Conservation (phyloP, 2,329 filamentous ascomycete genomes). For the Ceratocystis albifundus region DNA sequence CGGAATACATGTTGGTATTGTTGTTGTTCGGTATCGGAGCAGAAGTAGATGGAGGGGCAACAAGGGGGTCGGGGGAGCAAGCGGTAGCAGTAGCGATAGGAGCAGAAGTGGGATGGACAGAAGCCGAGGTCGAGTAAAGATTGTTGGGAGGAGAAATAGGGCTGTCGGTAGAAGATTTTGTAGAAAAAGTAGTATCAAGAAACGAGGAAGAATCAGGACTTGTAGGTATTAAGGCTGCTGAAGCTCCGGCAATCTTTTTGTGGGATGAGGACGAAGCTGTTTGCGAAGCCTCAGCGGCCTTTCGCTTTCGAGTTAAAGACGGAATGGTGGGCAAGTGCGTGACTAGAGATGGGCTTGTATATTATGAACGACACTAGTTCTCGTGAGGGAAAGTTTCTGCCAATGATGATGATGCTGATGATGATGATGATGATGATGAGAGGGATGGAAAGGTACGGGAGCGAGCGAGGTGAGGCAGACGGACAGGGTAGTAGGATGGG, state of each 20-base stretch:
- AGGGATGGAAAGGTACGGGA: background rate
- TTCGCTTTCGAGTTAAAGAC: conserved; percentile 48
- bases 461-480: background rate
- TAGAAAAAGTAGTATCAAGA: conserved; percentile 37
- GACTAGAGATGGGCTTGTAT: background rate
- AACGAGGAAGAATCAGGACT: conserved; percentile 43
- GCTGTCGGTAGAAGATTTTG: conserved; percentile 9
- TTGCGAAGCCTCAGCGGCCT: conserved; percentile 50
- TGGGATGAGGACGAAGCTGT: conserved; percentile 34
- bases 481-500: background rate
- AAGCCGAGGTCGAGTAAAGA: background rate
- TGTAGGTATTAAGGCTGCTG: conserved; percentile 38
- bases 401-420: conserved; percentile 1
- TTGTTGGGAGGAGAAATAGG: background rate
- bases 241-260: conserved; percentile 40
- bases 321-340: conserved; percentile 39
- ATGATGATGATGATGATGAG: background rate
- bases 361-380: background rate
- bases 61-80: conserved; percentile 40
- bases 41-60: conserved; percentile 33
- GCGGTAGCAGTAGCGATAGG: conserved; percentile 29
- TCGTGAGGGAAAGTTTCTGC: background rate
- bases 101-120: background rate
- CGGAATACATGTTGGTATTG: conserved; percentile 69
- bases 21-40: conserved; percentile 28